Base-by-base conservation (phyloP, 2,329 filamentous ascomycete species). In the Colletotrichum somersetense region DNA sequence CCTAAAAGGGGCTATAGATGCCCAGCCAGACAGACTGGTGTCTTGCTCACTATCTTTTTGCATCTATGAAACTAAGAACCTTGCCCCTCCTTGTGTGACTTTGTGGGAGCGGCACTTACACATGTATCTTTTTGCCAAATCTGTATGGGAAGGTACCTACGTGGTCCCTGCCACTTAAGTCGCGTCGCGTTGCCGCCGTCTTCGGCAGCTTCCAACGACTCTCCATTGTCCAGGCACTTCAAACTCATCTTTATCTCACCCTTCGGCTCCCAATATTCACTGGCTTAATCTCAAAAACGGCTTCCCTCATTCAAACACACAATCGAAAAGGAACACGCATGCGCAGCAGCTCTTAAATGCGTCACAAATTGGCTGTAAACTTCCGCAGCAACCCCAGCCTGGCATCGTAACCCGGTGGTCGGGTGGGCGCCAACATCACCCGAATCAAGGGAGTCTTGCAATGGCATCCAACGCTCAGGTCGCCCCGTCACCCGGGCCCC, bases 121-220 rank as follows among this genome's bases (percentile, higher is more conserved):
- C 30, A 46, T 68, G 66, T 72, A 70, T 20, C n/a, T n/a, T 18
- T 16, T 40, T 33, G n/a, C 42, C 38, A 33, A 38, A 26, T 53
- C 3, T 12, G 11, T 4, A 35, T 5, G 16, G 20, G 23, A 23
- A 42, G 33, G 30, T 61, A 72, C 59, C 33, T 12, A 20, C 26
- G 6, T 18, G 8, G 59, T 52, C 57, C 69, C 23, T 61, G 66
- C 59, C 55, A 53, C 66, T 42, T 35, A 30, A 64, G 66, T 64
- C 66, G 59, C 69, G 69, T 69, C 59, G 64, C 65, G 66, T 65
- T 46, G 59, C 42, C 11, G 18, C 16, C 11, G 30, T 18, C 20
- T 14, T 18, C 3, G n/a, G n/a, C n/a, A 20, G 1, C 35, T 30
- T 16, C n/a, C 53, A 69, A 71, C 50, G 58, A 35, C 38, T 53